A percentile compares a stretch with the other conserved stretches of the same genome.
These are phyloP conservation scores for Hapsidospora chrysogenum DNA, from an alignment of 495 filamentous ascomycete species.

Conservation along the genomic window DNA sequence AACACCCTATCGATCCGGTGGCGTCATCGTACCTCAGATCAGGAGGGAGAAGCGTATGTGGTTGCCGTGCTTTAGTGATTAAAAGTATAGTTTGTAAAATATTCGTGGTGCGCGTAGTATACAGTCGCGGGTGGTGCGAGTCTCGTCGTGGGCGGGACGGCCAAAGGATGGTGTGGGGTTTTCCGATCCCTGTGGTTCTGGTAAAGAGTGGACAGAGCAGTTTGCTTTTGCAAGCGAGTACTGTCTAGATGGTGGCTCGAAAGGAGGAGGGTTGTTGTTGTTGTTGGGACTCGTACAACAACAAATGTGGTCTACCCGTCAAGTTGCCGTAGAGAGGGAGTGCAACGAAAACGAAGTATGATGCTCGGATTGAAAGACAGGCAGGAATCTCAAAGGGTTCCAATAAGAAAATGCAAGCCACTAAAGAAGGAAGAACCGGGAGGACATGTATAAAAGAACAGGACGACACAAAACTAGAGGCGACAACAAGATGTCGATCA, in stretches of 20 bases:
- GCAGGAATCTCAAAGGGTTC: conserved; percentile 9
- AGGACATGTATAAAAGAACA: conserved; percentile 2
- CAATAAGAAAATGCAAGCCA: conserved; percentile 1
- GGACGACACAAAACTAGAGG: conserved; percentile 2
- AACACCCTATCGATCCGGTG: too few species aligned
- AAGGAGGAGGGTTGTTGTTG: conserved; percentile 18
- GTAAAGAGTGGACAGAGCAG: conserved; percentile 22
- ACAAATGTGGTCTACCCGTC: conserved; percentile 26
- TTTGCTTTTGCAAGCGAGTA: conserved; percentile 21
- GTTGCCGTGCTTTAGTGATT: too few species aligned
- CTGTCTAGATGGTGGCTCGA: conserved; percentile 19
- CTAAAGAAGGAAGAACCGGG: conserved; percentile 4
- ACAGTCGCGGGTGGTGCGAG: too few species aligned
- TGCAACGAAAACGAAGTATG: background rate
- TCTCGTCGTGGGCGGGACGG: conserved; percentile 16
- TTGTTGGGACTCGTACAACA: too few species aligned
- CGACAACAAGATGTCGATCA: conserved; percentile 1
- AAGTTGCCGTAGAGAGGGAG: background rate
- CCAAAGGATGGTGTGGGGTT: conserved; percentile 32
- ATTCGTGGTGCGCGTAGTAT: conserved; percentile 26
- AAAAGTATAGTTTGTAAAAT: too few species aligned
- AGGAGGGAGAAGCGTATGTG: too few species aligned
- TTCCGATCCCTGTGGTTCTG: too few species aligned
- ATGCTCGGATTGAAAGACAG: conserved; percentile 3
- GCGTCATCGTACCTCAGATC: too few species aligned